A percentile compares a stretch with the other conserved stretches of the same genome.
Evolutionary conservation across 169 alveolate genomes (phyloP).

Genomic region (Amoebophrya sp.): DNA sequence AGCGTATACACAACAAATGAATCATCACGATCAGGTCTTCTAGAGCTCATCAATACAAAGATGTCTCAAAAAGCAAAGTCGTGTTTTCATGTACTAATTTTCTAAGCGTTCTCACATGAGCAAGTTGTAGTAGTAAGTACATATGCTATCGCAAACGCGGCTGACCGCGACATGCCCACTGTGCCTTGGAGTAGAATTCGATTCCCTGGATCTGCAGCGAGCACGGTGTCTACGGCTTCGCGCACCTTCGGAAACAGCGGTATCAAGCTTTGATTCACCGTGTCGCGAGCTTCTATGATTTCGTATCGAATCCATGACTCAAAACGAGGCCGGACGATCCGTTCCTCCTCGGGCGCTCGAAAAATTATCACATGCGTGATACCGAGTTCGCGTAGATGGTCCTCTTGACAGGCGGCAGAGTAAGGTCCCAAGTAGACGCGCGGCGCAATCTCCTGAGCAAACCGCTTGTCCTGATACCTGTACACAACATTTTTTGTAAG

Average conservation of each 20-base stretch:
- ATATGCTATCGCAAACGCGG: not conserved
- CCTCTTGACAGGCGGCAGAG: not conserved
- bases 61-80: no score
- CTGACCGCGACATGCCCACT: not conserved
- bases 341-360: not conserved
- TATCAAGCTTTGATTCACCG: not conserved
- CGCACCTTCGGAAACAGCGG: not conserved
- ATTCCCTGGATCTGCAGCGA: not conserved
- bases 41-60: no score
- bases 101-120: no score
- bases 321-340: not conserved
- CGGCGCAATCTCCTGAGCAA: not conserved
- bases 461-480: not conserved
- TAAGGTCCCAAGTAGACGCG: not conserved
- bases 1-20: not conserved
- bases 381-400: not conserved
- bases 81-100: no score
- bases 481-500: no score
- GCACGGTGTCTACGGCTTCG: not conserved
- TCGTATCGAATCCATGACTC: not conserved
- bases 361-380: not conserved
- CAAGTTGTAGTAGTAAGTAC: no score
- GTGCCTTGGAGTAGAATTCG: not conserved
- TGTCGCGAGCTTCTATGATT: not conserved
- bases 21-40: no score